phyloP scores from a whole-genome alignment of 495 filamentous ascomycete genomes.

The Penicillium daleae region DNA sequence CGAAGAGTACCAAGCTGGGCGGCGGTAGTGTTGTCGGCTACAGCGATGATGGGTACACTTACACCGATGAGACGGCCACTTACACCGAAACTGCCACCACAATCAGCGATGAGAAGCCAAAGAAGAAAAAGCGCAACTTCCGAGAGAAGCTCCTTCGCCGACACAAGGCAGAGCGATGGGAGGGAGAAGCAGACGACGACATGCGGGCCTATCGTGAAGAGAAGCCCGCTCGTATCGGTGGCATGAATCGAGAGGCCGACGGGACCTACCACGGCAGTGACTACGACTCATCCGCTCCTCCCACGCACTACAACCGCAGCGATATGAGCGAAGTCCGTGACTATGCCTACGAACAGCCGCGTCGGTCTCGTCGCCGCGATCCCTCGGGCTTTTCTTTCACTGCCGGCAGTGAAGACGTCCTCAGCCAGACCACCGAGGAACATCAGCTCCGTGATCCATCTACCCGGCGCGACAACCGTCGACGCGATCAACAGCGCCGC shows the following conservation, averaged over 20 bases:
- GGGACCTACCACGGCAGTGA: slow-evolving; percentile 71
- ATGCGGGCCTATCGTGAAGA: slow-evolving; percentile 82
- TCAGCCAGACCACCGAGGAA: slow-evolving; percentile 60
- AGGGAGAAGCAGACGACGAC: slow-evolving; percentile 69
- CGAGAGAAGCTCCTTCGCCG: slow-evolving; percentile 45
- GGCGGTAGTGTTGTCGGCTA: slow-evolving; percentile 75
- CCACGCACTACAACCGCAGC: slow-evolving; percentile 54
- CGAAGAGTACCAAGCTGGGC: slow-evolving; percentile 77
- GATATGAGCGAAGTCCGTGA: slow-evolving; percentile 56
- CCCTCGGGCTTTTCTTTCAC: slow-evolving; percentile 53
- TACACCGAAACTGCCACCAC: slow-evolving; percentile 45
- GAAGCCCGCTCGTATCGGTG: slow-evolving; percentile 81
- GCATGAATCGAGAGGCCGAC: slow-evolving; percentile 77
- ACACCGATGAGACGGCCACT: slow-evolving; percentile 44
- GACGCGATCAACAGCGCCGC: slow-evolving; percentile 34
- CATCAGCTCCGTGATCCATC: slow-evolving; percentile 46
- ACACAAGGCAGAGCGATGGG: slow-evolving; percentile 49
- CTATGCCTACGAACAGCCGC: slow-evolving; percentile 44
- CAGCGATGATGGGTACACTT: slow-evolving; percentile 57
- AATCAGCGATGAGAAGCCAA: slow-evolving; percentile 48
- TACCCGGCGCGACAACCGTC: slow-evolving; percentile 40
- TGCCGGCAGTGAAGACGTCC: slow-evolving; percentile 55
- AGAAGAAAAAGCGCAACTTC: slow-evolving; percentile 41
- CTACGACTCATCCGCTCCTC: slow-evolving; percentile 53
- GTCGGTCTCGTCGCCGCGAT: slow-evolving; percentile 26